phyloP scores from a whole-genome alignment of 371 early-diverging fungal species.

The Syncephalastrum contaminatum region DNA sequence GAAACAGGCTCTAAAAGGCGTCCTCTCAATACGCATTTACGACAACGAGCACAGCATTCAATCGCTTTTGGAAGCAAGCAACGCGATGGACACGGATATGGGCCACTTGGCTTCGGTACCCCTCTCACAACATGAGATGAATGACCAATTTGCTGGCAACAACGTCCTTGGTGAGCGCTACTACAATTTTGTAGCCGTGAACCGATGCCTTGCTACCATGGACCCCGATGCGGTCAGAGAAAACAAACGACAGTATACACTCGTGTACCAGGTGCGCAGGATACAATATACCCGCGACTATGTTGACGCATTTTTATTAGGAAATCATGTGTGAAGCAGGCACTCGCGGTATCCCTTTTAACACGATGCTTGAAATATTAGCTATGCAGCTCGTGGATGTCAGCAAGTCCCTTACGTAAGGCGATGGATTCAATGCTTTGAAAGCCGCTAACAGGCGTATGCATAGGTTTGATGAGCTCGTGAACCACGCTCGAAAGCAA shows the following conservation, averaged over 20 bases:
- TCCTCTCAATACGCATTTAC: constrained; percentile 42
- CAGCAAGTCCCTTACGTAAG: constrained; percentile 49
- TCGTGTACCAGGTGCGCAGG: constrained; percentile 41
- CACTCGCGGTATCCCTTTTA: constrained; percentile 44
- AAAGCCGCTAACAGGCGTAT: background rate
- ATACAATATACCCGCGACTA: background rate
- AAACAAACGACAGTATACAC: constrained; percentile 32
- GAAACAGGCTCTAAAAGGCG: constrained; percentile 35
- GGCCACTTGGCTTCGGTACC: constrained; percentile 21
- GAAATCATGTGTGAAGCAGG: constrained; percentile 22
- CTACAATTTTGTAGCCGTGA: constrained; percentile 31
- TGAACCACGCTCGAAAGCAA: constrained; percentile 23
- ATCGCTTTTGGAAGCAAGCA: constrained; percentile 28
- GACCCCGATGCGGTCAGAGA: constrained; percentile 27
- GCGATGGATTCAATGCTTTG: too few species aligned
- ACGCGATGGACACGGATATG: constrained; percentile 22
- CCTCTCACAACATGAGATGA: background rate
- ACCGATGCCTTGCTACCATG: constrained; percentile 33
- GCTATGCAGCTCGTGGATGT: constrained; percentile 48
- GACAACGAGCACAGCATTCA: constrained; percentile 33
- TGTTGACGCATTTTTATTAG: constrained; percentile 7
- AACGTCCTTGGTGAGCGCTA: constrained; percentile 23
- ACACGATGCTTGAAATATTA: constrained; percentile 41
- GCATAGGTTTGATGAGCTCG: constrained; percentile 31
- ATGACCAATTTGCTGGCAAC: background rate